Percentiles rank a stretch among this genome's conserved stretches.
Evolutionary conservation across 306 rosid genomes (phyloP).

Genomic region (Vigna trinervia): DNA sequence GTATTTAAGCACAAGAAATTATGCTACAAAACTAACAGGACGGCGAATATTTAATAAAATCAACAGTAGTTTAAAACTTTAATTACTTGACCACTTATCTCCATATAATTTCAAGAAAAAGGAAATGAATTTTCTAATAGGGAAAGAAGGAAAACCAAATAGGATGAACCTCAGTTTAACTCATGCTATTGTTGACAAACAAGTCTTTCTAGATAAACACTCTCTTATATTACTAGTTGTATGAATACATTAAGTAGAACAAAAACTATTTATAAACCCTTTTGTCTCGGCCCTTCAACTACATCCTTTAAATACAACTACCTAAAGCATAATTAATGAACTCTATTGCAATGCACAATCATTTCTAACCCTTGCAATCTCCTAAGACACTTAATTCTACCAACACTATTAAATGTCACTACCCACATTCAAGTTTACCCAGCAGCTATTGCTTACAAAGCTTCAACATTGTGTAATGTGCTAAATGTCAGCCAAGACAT

Average conservation of each 20-base stretch:
- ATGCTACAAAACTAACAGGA: slow-evolving; percentile 8
- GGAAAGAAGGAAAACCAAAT: not conserved
- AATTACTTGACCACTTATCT: not conserved
- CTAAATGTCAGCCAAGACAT: not conserved
- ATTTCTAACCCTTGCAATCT: too few relatives aligned
- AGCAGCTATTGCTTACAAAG: not conserved
- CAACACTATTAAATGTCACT: too few relatives aligned
- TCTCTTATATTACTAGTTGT: too few relatives aligned
- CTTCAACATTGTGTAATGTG: not conserved
- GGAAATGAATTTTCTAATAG: not conserved
- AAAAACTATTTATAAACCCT: too few relatives aligned
- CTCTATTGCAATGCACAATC: too few relatives aligned
- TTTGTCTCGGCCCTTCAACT: too few relatives aligned
- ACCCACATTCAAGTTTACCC: too few relatives aligned
- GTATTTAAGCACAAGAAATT: slow-evolving; percentile 16
- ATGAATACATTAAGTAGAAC: too few relatives aligned
- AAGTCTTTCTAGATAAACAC: too few relatives aligned
- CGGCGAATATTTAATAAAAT: not conserved
- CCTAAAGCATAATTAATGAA: too few relatives aligned
- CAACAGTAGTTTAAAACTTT: not conserved
- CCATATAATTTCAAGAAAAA: not conserved
- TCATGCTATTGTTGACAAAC: not conserved
- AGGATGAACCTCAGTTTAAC: not conserved
- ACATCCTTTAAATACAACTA: too few relatives aligned
- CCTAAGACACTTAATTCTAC: too few relatives aligned